Evolutionary conservation across 1,284 basidiomycete genomes (phyloP), one percentile per base, ranked within the genome.

Genomic region (Puccinia hordei): DNA sequence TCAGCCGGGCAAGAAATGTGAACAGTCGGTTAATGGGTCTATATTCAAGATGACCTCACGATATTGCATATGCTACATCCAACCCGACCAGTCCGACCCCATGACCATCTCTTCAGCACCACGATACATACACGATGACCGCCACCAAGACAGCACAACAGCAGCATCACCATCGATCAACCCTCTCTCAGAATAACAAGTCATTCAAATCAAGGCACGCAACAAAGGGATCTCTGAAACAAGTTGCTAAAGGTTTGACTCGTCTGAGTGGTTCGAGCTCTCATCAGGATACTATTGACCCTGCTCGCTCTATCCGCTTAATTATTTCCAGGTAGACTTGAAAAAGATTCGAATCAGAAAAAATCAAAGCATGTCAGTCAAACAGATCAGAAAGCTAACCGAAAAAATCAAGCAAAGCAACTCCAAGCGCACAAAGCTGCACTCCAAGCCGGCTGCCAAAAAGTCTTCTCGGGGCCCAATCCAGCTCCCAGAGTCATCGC

Each of bases 321-420:
- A 17, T 73, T 15, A 33, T 27, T 12, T 35, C 24, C 76, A 78
- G 76, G 76, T 19, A 49, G 76, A 78, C 53, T 78, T 24, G 65
- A 71, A 61, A 78, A 78, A 35, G 49, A 55, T n/a, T 33, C 30
- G 30, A 76, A 51, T 9, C 38, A 66, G 17, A 49, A 35, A 13
- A 46, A 76, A 13, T 35, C 59, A 33, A 65, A 76, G 35, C 71
- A 35, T 44, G 22, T 27, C n/a, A 75, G 24, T 19, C 59, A 53
- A 17, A 19, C 44, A 15, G 74, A 61, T 15, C 76, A 68, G 55
- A 80, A 80, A 51, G 57, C 55, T 35, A 27, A 53, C 44, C 53
- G 77, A 10, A 80, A 63, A 38, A 80, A 80, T 22, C 69, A 80
- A 41, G 66, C 77, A 12, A 80, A 80, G n/a, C 77, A 80, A 55